Conservation (phyloP, 2,329 filamentous ascomycete species). For the Talaromyces funiculosus region DNA sequence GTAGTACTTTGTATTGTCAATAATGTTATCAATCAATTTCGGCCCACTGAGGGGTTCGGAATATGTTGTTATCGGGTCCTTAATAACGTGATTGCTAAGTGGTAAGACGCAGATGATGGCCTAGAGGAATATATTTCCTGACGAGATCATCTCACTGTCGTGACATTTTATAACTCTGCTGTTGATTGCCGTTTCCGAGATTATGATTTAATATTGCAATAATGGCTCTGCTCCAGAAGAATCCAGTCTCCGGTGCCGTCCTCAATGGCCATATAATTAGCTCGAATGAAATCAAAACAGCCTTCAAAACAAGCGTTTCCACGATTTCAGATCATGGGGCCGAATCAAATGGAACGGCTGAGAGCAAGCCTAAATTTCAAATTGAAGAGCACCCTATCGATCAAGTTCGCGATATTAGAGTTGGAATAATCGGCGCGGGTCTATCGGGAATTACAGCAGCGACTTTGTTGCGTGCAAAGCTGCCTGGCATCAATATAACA, state of each 20-base stretch:
- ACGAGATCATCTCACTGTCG: neutral
- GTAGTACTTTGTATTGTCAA: neutral
- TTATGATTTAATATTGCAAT: neutral
- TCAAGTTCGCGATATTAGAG: slow-evolving; percentile 45
- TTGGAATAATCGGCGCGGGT: slow-evolving; percentile 61
- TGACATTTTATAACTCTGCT: neutral
- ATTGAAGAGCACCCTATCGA: slow-evolving; percentile 46
- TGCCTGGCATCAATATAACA: slow-evolving; percentile 60
- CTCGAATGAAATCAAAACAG: neutral
- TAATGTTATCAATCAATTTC: neutral
- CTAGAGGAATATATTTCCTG: neutral
- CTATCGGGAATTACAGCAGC: slow-evolving; percentile 60
- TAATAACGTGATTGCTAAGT: slow-evolving; percentile 9
- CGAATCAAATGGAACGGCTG: neutral
- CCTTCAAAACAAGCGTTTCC: neutral
- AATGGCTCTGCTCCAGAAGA: slow-evolving; percentile 2
- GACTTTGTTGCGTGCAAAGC: slow-evolving; percentile 60
- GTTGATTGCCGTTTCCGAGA: neutral
- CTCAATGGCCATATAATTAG: neutral
- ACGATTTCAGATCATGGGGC: neutral
- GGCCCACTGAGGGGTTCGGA: slow-evolving; percentile 11
- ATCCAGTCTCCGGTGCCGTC: neutral
- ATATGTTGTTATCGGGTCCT: neutral
- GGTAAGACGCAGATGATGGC: neutral
- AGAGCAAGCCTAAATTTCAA: slow-evolving; percentile 23